A percentile compares a stretch with the other conserved stretches of the same genome.
Conservation (phyloP, 176 grass and related monocot species). For the barley (Hordeum vulgare) region MorexV3_pseudomolecules_assembly NC_058519.1:627480757-627481256, state of each 20-base stretch:
- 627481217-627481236: conserved; percentile 84
- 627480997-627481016: conserved; percentile 93
- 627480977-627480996: conserved; percentile 55
- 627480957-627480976: conserved; percentile 83
- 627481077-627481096: not conserved
- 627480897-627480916: conserved; percentile 81
- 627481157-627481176: conserved; percentile 60
- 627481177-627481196: conserved; percentile 87
- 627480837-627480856: conserved; percentile 88
- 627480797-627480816: too few species aligned
- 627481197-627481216: conserved; percentile 73
- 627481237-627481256: conserved; percentile 81
- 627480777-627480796: too few species aligned
- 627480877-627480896: conserved; percentile 90
- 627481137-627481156: not conserved
- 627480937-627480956: conserved; percentile 72
- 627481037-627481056: not conserved
- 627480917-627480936: conserved; percentile 89
- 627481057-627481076: not conserved
- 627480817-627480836: conserved; percentile 36
- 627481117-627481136: not conserved
- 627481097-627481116: not conserved
- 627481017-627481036: conserved; percentile 92
- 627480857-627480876: conserved; percentile 80
- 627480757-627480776: too few species aligned